These are phyloP conservation scores for Pisolithus orientalis DNA, from an alignment of 768 basidiomycete genomes.

Conservation along the genomic window DNA sequence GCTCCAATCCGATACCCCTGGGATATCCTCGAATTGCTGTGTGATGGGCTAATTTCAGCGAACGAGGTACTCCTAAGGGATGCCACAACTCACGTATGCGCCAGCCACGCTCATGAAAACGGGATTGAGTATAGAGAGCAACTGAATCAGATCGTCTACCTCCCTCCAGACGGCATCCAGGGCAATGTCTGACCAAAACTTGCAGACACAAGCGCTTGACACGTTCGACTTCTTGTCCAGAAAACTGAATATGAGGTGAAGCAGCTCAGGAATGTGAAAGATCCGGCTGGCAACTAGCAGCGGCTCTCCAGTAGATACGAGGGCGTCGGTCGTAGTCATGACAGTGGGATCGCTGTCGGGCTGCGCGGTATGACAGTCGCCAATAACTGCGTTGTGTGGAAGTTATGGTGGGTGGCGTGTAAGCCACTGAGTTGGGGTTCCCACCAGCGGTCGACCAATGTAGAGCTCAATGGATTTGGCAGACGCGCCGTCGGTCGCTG, in stretches of 20 bases:
- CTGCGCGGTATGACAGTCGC: too few relatives aligned
- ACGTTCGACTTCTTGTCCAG: slow-evolving; percentile 37
- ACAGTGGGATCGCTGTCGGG: too few relatives aligned
- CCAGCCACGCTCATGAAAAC: slow-evolving; percentile 12
- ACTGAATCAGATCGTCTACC: slow-evolving; percentile 36
- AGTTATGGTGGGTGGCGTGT: too few relatives aligned
- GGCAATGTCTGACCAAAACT: slow-evolving; percentile 51
- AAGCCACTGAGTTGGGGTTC: too few relatives aligned
- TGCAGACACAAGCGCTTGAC: slow-evolving; percentile 49
- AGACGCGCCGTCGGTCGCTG: too few relatives aligned
- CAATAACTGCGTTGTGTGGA: too few relatives aligned
- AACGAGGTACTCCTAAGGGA: too few relatives aligned
- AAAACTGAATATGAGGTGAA: slow-evolving; percentile 49
- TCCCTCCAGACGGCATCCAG: slow-evolving; percentile 55
- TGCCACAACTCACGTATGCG: too few relatives aligned
- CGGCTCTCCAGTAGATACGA: background rate
- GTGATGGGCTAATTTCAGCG: background rate
- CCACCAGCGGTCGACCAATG: too few relatives aligned
- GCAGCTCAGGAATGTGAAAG: slow-evolving; percentile 51
- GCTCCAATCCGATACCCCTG: slow-evolving; percentile 46
- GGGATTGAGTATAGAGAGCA: slow-evolving; percentile 47
- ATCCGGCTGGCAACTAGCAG: slow-evolving; percentile 22
- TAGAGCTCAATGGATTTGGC: too few relatives aligned
- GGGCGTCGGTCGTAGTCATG: too few relatives aligned
- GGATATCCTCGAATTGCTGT: slow-evolving; percentile 38